Evolutionary conservation across 1,284 basidiomycete genomes (phyloP), one percentile per base, ranked within the genome.

Genomic region (Cryptococcus amylolentus): DNA sequence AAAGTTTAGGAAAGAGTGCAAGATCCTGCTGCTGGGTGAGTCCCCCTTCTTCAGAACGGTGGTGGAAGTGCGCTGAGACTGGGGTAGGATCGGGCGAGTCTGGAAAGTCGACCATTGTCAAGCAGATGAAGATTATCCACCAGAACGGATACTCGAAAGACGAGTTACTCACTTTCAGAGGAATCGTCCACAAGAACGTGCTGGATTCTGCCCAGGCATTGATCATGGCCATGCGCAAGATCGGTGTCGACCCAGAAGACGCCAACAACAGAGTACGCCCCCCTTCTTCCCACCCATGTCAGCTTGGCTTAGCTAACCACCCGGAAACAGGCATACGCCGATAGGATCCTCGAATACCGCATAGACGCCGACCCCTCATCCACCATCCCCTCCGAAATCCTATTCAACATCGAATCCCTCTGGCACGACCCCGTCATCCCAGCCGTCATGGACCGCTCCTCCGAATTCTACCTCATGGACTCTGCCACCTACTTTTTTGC

Each of bases 51-150:
- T 38, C 9, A 16, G 12, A 8, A 49, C 20, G 12, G 27, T 12
- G 7, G 12, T n/a, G 10, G 41, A 37, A 39, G 28, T 10, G 28
- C 13, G 49, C 37, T 40, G 49, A 38, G 12, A 23, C 47, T 35
- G 28, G 26, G 2, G 40, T 67, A 85, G 85, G 85, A 57, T 86
- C 86, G n/a, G 86, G 86, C 67, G 87, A 88, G 80, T 94, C 90
- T 0, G 95, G 94, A 37, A 97, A 97, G 80, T 89, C 86, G 5
- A 98, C 94, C 0, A 92, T 98, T 64, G 92, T 97, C 48, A 98
- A 97, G 78, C 95, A 98, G 79, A 98, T 98, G 94, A 97, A 96
- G 82, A 97, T 98, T 63, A 95, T 98, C 59, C 91, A 97, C 77
- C 91, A 97, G 77, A 88, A 89, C 67, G 95, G 95, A 8, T 98